phyloP scores from a whole-genome alignment of 177 flowering plant genomes.

The Vitis hybrid region DNA sequence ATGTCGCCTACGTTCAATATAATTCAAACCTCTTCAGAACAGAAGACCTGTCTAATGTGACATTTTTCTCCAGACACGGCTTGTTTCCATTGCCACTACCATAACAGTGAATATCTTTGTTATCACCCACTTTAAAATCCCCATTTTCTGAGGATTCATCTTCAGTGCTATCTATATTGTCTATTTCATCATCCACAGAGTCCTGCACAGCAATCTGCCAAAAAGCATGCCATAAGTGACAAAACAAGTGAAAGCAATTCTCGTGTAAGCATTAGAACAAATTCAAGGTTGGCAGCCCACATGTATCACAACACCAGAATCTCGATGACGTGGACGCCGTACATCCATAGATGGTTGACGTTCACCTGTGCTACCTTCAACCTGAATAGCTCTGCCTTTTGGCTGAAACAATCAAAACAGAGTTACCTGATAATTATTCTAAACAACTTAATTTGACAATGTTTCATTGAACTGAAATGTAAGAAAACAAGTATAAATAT shows the following conservation, averaged over 20 bases:
- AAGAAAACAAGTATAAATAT: background rate
- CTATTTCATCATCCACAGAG: constrained; percentile 15
- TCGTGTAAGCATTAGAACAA: background rate
- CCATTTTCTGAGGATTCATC: constrained; percentile 20
- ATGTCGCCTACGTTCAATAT: background rate
- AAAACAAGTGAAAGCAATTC: background rate
- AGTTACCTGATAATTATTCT: background rate
- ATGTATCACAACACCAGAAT: constrained; percentile 77
- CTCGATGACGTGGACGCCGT: constrained; percentile 37
- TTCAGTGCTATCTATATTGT: constrained; percentile 4
- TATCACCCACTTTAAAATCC: constrained; percentile 17
- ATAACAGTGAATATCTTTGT: constrained; percentile 6
- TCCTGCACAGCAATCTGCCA: constrained; percentile 48
- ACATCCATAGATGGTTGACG: constrained; percentile 53
- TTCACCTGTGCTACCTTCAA: constrained; percentile 51
- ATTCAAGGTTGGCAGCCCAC: constrained; percentile 17
- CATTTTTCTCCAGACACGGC: constrained; percentile 16
- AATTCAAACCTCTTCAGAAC: constrained; percentile 16
- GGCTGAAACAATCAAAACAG: constrained; percentile 35
- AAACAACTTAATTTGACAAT: background rate
- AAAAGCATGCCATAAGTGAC: constrained; percentile 9
- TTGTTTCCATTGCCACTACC: constrained; percentile 16
- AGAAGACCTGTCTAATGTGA: constrained; percentile 5
- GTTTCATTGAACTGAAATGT: background rate
- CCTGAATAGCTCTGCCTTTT: constrained; percentile 60